Conservation (phyloP, 352 stramenopile genomes). For the Phytophthora pini region DNA sequence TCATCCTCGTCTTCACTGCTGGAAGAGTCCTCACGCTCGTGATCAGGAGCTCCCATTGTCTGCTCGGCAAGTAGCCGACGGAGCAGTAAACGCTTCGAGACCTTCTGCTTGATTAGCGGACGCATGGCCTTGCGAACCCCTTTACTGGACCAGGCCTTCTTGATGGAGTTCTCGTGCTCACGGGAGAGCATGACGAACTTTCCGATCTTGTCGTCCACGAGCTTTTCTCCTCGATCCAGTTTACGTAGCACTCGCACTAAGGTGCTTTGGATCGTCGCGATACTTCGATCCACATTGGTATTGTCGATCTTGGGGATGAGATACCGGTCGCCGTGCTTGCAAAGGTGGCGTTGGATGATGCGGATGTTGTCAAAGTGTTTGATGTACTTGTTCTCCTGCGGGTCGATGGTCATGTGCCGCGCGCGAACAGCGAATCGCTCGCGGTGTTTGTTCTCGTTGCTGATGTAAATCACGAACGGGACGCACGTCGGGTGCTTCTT, state of each 20-base stretch:
- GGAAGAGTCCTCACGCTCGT: slow-evolving; percentile 66
- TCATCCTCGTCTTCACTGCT: slow-evolving; percentile 79
- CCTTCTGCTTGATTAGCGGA: slow-evolving; percentile 86
- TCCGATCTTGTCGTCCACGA: slow-evolving; percentile 79
- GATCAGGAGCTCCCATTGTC: slow-evolving; percentile 42
- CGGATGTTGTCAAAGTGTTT: slow-evolving; percentile 92
- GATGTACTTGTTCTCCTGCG: slow-evolving; percentile 92
- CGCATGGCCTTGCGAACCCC: slow-evolving; percentile 88
- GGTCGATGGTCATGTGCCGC: slow-evolving; percentile 90
- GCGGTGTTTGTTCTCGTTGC: slow-evolving; percentile 88
- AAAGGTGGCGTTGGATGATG: slow-evolving; percentile 88
- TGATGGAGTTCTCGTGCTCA: slow-evolving; percentile 88
- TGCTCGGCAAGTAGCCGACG: slow-evolving; percentile 81
- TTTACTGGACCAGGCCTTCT: slow-evolving; percentile 90
- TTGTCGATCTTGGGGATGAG: slow-evolving; percentile 92
- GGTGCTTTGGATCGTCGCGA: slow-evolving; percentile 87
- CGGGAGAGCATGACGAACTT: slow-evolving; percentile 88
- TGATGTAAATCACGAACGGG: slow-evolving; percentile 91
- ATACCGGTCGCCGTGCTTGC: slow-evolving; percentile 84
- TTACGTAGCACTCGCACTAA: slow-evolving; percentile 85
- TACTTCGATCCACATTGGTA: slow-evolving; percentile 88
- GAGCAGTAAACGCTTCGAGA: slow-evolving; percentile 81
- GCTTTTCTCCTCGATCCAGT: slow-evolving; percentile 72
- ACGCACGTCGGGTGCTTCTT: slow-evolving; percentile 85
- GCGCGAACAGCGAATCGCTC: slow-evolving; percentile 86